These are phyloP conservation scores for Polyporus tsugae DNA, from an alignment of 1,284 basidiomycete genomes.

Conservation along the genomic window DNA sequence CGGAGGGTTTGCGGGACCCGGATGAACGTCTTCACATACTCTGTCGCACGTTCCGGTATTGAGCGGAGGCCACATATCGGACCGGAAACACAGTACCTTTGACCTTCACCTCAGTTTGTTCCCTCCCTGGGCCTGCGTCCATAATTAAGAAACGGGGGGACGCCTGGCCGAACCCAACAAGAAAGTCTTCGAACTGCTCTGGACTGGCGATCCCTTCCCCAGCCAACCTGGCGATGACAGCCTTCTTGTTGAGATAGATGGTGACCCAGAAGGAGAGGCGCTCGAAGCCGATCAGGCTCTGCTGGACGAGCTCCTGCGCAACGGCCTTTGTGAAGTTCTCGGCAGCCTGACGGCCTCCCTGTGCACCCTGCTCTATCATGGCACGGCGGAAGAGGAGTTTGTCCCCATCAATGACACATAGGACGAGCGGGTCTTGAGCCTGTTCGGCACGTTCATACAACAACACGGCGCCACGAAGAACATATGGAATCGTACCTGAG, in stretches of 20 bases:
- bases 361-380: conserved; percentile 65
- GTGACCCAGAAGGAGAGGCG: conserved; percentile 76
- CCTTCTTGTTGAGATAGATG: conserved; percentile 71
- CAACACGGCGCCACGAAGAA: background rate
- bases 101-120: conserved; percentile 75
- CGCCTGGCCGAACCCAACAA: conserved; percentile 73
- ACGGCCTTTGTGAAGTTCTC: conserved; percentile 72
- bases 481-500: conserved; percentile 53
- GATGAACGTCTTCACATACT: conserved; percentile 78
- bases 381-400: conserved; percentile 68
- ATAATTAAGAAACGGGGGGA: conserved; percentile 74
- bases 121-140: conserved; percentile 75
- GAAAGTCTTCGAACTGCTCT: conserved; percentile 74
- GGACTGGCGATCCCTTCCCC: conserved; percentile 61
- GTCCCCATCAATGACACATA: conserved; percentile 79
- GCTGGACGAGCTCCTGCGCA: conserved; percentile 66
- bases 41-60: conserved; percentile 46
- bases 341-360: conserved; percentile 74
- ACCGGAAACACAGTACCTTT: conserved; percentile 56
- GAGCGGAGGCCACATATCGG: conserved; percentile 11
- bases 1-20: conserved; percentile 78
- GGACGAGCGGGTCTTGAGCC: conserved; percentile 70
- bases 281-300: conserved; percentile 63
- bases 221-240: conserved; percentile 58
- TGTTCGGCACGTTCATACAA: conserved; percentile 35